Base-by-base conservation (phyloP, 1,284 basidiomycete species). In the Fomitopsis palustris region DNA sequence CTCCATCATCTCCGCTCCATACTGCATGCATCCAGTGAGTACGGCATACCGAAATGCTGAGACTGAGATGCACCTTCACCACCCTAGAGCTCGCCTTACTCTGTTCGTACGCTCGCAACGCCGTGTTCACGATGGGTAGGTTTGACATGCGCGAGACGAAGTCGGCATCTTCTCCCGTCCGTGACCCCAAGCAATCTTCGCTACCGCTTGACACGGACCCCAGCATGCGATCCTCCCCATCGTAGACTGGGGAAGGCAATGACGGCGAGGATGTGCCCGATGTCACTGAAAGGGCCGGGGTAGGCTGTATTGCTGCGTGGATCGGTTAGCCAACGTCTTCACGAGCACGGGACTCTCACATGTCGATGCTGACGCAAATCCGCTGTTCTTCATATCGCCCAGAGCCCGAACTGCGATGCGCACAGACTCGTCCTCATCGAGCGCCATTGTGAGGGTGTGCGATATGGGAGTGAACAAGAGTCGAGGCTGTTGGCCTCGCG, bases 1-100 rank as follows among this genome's bases (percentile, higher is more conserved):
- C 73, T 95, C 93, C 76, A 95, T 86, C 78, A 95, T 89, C 70
- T 90, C 90, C 21, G 90, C 93, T 58, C 93, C 91, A 70, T 93
- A 94, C 91, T 93, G 64, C 54, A 41, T 29, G 19, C 16, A 21
- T 45, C n/a, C 56, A 42, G 29, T 42, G 29, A 58, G 56, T 55
- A 33, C n/a, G 33, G 49, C 10, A n/a, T 16, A 8, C 19, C 25
- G 38, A 33, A n/a, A n/a, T n/a, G 4, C 29, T 35, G 29, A 41
- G 37, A 51, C 37, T 51, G 53, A 25, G 62, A 57, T 38, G 55
- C 65, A 85, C 88, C 80, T 92, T 92, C 67, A 93, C 90, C 31
- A 93, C 87, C 49, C 87, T 77, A 35, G 89, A 92, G 62, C 83
- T 87, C 23, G 87, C 87, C 73, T 92, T 93, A 53, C 85, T 85